Conservation (phyloP, 116 monocot species). For the Iris pallida region DNA sequence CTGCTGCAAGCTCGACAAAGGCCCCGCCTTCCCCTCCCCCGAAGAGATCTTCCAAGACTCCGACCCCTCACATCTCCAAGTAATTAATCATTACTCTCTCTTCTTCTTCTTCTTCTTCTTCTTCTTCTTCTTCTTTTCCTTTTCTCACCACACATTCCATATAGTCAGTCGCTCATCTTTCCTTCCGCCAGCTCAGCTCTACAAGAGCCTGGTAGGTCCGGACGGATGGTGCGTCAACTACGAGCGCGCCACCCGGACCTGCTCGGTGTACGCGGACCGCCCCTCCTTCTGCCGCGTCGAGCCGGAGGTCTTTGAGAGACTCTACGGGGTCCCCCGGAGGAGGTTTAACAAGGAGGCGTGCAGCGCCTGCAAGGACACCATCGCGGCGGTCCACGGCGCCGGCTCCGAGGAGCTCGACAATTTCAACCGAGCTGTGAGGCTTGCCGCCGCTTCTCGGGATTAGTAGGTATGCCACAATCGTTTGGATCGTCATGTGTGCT, state of each 20-base stretch:
- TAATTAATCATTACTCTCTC: slow-evolving; percentile 1
- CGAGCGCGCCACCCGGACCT: slow-evolving; percentile 33
- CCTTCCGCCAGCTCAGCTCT: slow-evolving; percentile 19
- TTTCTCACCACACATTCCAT: neutral
- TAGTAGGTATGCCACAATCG: too few species aligned
- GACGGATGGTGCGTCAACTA: slow-evolving; percentile 67
- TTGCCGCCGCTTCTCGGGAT: too few species aligned
- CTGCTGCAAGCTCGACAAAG: slow-evolving; percentile 68
- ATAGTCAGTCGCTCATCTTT: neutral
- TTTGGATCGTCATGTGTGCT: too few species aligned
- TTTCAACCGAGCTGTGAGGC: slow-evolving; percentile 20
- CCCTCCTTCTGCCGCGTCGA: slow-evolving; percentile 62
- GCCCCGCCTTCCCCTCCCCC: slow-evolving; percentile 49
- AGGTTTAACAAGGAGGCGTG: slow-evolving; percentile 53
- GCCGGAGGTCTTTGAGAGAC: slow-evolving; percentile 42
- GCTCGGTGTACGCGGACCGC: slow-evolving; percentile 46
- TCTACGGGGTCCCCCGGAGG: slow-evolving; percentile 38
- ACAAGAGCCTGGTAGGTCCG: slow-evolving; percentile 17
- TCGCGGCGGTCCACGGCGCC: slow-evolving; percentile 33
- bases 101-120: neutral
- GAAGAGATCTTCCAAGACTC: slow-evolving; percentile 50
- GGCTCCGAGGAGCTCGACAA: slow-evolving; percentile 32
- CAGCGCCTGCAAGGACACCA: slow-evolving; percentile 43
- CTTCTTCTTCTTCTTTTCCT: neutral
- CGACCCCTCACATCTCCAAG: slow-evolving; percentile 33